Evolutionary conservation across 345 rosid genomes (phyloP).

Genomic region (Euclidium syriacum): DNA sequence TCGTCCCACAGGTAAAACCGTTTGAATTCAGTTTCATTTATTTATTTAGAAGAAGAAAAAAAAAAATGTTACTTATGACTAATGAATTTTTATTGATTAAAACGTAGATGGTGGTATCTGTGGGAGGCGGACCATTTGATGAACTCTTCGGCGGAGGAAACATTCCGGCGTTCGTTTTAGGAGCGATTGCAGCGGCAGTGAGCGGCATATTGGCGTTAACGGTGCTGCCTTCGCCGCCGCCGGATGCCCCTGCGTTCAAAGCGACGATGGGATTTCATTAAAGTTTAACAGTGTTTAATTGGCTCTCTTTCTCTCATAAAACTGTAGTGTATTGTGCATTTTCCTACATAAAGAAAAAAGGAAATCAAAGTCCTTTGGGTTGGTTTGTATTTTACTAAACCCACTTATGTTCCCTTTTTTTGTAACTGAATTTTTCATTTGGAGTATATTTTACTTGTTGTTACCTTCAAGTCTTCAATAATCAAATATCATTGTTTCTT

Average conservation of each 20-base stretch:
- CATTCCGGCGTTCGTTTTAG: slow-evolving; percentile 64
- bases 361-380: slow-evolving; percentile 12
- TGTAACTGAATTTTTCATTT: slow-evolving; percentile 17
- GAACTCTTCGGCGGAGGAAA: slow-evolving; percentile 79
- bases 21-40: not conserved
- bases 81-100: not conserved
- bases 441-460: slow-evolving; percentile 24
- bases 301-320: slow-evolving; percentile 13
- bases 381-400: slow-evolving; percentile 29
- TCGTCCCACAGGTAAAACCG: slow-evolving; percentile 30
- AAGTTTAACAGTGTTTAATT: slow-evolving; percentile 6
- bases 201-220: slow-evolving; percentile 59
- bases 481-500: not conserved
- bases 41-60: not conserved
- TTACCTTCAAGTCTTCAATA: slow-evolving; percentile 3
- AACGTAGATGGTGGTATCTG: slow-evolving; percentile 67
- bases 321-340: slow-evolving; percentile 27
- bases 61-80: not conserved
- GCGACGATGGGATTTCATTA: slow-evolving; percentile 36
- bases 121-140: slow-evolving; percentile 67
- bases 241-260: slow-evolving; percentile 37
- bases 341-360: slow-evolving; percentile 6
- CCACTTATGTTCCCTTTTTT: slow-evolving; percentile 19
- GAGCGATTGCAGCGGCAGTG: slow-evolving; percentile 56
- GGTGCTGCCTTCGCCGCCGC: slow-evolving; percentile 68